These are phyloP conservation scores for Trapa incisa DNA, from an alignment of 345 rosid species.

Conservation along the genomic window DNA sequence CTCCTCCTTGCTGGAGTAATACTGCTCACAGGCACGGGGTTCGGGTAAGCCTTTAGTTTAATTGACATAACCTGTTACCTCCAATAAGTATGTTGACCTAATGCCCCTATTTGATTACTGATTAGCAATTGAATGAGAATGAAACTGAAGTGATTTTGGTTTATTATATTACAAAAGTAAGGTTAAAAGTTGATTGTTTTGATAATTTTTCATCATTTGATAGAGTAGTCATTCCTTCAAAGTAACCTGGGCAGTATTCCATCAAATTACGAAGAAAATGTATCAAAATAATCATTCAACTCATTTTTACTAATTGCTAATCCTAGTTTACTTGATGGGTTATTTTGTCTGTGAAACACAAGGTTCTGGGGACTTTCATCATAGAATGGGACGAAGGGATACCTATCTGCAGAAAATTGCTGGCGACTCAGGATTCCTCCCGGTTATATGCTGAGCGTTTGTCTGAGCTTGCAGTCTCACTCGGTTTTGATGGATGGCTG, in stretches of 20 bases:
- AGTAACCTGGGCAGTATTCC: too few species aligned
- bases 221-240: too few species aligned
- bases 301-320: neutral
- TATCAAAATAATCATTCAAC: too few species aligned
- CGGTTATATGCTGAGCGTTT: slow-evolving; percentile 52
- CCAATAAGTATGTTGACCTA: too few species aligned
- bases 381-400: slow-evolving; percentile 68
- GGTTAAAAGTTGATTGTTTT: too few species aligned
- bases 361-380: slow-evolving; percentile 88
- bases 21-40: slow-evolving; percentile 86
- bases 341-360: neutral
- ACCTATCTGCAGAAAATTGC: slow-evolving; percentile 37
- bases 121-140: too few species aligned
- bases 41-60: slow-evolving; percentile 29
- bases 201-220: too few species aligned
- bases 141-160: too few species aligned
- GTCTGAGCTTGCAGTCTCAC: slow-evolving; percentile 48
- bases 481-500: slow-evolving; percentile 93
- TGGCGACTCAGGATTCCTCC: slow-evolving; percentile 57
- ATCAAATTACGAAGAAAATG: too few species aligned
- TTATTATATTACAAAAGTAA: too few species aligned
- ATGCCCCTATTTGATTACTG: too few species aligned
- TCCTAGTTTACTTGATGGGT: slow-evolving; percentile 10
- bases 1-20: slow-evolving; percentile 90
- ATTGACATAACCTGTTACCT: too few species aligned